These are phyloP conservation scores for Lathyrus tuberosus DNA, from an alignment of 306 rosid species.

Conservation along the genomic window DNA sequence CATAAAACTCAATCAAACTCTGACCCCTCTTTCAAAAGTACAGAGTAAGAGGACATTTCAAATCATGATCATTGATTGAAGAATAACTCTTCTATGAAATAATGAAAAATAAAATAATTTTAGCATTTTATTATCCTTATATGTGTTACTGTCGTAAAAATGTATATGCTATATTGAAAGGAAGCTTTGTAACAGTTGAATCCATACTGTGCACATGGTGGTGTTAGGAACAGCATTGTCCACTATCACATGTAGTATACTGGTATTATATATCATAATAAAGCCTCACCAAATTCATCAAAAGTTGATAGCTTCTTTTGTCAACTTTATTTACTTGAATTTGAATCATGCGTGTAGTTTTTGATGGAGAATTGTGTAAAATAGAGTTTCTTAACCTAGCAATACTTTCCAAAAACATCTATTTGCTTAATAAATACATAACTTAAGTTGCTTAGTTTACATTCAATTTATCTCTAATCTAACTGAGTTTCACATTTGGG, in stretches of 20 bases:
- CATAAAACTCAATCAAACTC: background rate
- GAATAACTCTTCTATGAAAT: background rate
- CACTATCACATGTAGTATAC: no score
- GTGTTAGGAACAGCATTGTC: conserved; percentile 13
- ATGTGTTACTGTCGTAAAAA: no score
- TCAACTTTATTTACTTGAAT: no score
- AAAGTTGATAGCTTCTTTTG: no score
- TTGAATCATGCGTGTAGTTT: no score
- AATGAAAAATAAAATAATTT: no score
- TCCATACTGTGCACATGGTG: background rate
- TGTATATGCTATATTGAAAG: background rate
- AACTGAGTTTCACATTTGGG: background rate
- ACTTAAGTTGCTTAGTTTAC: conserved; percentile 22
- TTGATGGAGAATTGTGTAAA: no score
- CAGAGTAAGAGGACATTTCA: background rate
- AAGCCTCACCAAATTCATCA: background rate
- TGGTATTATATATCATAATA: no score
- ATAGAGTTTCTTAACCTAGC: background rate
- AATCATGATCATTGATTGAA: background rate
- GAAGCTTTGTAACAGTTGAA: background rate
- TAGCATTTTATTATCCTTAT: no score
- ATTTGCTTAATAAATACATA: conserved; percentile 14
- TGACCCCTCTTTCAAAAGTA: no score
- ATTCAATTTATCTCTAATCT: conserved; percentile 1
- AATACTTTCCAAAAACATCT: conserved; percentile 6